A percentile compares a stretch with the other conserved stretches of the same genome.
Conservation (phyloP, 2,329 filamentous ascomycete species). For the Microcera coccophila region DNA sequence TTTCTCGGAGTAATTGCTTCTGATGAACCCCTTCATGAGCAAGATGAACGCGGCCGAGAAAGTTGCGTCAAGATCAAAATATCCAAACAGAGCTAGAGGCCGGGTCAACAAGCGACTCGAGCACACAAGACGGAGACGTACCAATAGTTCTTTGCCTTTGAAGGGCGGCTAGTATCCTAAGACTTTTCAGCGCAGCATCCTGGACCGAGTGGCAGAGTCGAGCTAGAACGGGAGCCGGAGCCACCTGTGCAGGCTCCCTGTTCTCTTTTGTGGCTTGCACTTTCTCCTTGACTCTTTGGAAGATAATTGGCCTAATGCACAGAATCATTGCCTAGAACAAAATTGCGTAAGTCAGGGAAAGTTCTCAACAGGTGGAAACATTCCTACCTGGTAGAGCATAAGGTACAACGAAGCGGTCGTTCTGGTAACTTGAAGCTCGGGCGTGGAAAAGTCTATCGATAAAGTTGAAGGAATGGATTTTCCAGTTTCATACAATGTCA, state of each 20-base stretch:
- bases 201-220: constrained; percentile 23
- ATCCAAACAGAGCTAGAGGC: constrained; percentile 22
- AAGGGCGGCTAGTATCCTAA: constrained; percentile 21
- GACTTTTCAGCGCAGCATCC: constrained; percentile 26
- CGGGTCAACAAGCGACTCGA: not conserved
- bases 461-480: constrained; percentile 22
- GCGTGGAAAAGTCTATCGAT: constrained; percentile 21
- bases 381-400: constrained; percentile 24
- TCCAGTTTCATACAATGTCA: constrained; percentile 21
- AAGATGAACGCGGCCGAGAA: constrained; percentile 28
- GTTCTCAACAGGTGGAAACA: not conserved
- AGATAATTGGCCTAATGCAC: constrained; percentile 26
- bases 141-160: constrained; percentile 21
- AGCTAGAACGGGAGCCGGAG: constrained; percentile 16
- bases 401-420: constrained; percentile 27
- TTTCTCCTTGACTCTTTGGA: constrained; percentile 29
- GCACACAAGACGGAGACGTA: not conserved
- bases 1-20: constrained; percentile 16
- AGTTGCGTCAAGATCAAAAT: constrained; percentile 27
- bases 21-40: constrained; percentile 27
- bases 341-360: not conserved
- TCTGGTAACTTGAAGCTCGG: constrained; percentile 17
- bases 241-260: constrained; percentile 7
- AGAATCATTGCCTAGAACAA: constrained; percentile 26
- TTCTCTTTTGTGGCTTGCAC: constrained; percentile 15